Evolutionary conservation across 768 basidiomycete genomes (phyloP), one percentile per base, ranked within the genome.

Genomic region (Suillus subaureus): DNA sequence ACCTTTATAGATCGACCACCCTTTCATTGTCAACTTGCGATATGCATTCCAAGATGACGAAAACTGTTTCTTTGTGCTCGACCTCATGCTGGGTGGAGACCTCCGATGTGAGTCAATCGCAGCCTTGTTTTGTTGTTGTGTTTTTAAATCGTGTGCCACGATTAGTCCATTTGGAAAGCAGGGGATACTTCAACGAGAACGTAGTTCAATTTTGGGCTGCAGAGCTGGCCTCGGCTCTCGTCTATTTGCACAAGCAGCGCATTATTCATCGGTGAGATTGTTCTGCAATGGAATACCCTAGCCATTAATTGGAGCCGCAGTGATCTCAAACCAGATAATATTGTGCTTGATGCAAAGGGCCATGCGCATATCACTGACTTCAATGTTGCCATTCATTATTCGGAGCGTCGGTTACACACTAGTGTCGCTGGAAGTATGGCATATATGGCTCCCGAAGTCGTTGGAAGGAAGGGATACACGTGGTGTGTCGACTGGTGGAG

Each of bases 361-460:
- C 96, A 99, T 74, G 97, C 94, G 1, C 97, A 99, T 74, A 82
- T 99, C 71, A 99, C 97, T 11, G 97, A 99, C 79, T 97, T 99
- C 82, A 99, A 99, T 73, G 96, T 99, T 69, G 97, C 97, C 28
- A 97, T 99, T 9, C 97, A 99, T 77, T 98, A 95, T 75, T 97
- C 96, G 13, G 92, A 94, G 66, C 85, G 90, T 61, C 86, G 96
- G 42, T 73, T 92, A 67, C 90, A 99, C 77, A 95, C 93, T 0
- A 94, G 93, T 66, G 92, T 99, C 18, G 97, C 97, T 8, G 97
- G 97, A 4, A 96, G 93, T 73, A 96, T 99, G 94, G 97, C 97
- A 0, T 99, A 99, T 80, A 99, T 99, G 97, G 96, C 96, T 12
- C 96, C 97, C 0, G 95, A 99, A 77, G 91, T 99, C n/a, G 84